Conservation (phyloP, 2,329 filamentous ascomycete genomes). For the Tolypocladium paradoxum region DNA sequence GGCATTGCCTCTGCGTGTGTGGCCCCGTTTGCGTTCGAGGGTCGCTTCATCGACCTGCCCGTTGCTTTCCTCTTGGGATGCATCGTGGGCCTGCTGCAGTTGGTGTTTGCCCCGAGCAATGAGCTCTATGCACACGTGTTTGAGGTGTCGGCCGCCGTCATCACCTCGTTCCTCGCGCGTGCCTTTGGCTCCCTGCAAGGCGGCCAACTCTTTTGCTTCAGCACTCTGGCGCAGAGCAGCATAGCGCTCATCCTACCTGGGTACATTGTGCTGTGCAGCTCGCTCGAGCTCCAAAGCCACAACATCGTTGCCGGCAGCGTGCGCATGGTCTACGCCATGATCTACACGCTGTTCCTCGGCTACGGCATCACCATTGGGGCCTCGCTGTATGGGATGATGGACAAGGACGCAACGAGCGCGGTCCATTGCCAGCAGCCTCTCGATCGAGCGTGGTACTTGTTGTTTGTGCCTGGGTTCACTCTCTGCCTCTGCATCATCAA, state of each 20-base stretch:
- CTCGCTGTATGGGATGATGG: conserved; percentile 54
- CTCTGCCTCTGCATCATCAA: conserved; percentile 69
- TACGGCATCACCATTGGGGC: conserved; percentile 64
- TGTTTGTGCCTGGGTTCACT: conserved; percentile 67
- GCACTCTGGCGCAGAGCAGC: conserved; percentile 59
- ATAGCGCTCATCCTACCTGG: conserved; percentile 67
- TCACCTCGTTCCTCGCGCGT: conserved; percentile 60
- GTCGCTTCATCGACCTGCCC: conserved; percentile 66
- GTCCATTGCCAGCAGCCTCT: conserved; percentile 35
- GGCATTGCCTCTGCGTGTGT: conserved; percentile 67
- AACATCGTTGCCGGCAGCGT: conserved; percentile 63
- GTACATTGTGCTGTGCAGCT: conserved; percentile 33
- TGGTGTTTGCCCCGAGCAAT: conserved; percentile 63
- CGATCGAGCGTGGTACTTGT: conserved; percentile 41
- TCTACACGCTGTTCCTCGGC: conserved; percentile 64
- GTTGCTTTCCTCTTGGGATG: conserved; percentile 67
- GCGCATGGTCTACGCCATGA: conserved; percentile 65
- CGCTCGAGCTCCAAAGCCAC: conserved; percentile 57
- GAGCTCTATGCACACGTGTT: conserved; percentile 52
- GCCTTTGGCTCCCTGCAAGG: conserved; percentile 54
- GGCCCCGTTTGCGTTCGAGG: conserved; percentile 70
- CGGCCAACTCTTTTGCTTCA: conserved; percentile 57
- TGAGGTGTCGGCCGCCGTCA: conserved; percentile 44
- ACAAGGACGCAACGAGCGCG: conserved; percentile 37
- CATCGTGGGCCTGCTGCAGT: conserved; percentile 62